A percentile compares a stretch with the other conserved stretches of the same genome.
Evolutionary conservation across 306 rosid genomes (phyloP).

Genomic region (Lagenaria siceraria): DNA sequence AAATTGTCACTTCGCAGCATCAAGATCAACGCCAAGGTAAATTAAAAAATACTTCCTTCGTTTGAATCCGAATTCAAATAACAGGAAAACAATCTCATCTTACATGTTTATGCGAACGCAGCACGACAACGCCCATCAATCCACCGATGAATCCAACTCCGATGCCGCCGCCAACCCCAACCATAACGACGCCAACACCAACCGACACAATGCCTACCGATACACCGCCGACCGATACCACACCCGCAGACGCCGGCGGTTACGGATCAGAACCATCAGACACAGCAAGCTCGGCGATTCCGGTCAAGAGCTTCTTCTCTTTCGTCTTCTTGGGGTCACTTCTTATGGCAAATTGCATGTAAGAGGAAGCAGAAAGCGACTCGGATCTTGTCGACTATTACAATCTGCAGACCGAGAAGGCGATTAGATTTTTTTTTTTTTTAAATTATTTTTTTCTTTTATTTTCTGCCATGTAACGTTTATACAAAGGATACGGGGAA

Average conservation of each 20-base stretch:
- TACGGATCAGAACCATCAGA: constrained; percentile 56
- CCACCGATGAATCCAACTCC: constrained; percentile 14
- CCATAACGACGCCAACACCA: not conserved
- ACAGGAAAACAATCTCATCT: not conserved
- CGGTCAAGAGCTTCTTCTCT: constrained; percentile 20
- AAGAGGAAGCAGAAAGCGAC: not conserved
- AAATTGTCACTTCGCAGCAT: constrained; percentile 49
- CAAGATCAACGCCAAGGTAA: constrained; percentile 49
- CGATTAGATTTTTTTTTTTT: not conserved
- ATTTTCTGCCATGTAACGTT: not conserved
- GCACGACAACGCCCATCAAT: constrained; percentile 5
- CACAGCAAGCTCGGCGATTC: constrained; percentile 42
- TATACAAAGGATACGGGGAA: not conserved
- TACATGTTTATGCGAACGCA: not conserved
- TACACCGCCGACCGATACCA: constrained; percentile 21
- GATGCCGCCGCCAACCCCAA: not conserved
- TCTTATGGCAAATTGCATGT: not conserved
- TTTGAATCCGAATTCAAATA: not conserved
- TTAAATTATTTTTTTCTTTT: no score
- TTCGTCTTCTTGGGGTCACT: not conserved
- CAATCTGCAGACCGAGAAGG: not conserved
- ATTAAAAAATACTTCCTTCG: constrained; percentile 17
- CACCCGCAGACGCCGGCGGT: constrained; percentile 43
- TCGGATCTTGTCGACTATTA: not conserved
- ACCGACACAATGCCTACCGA: constrained; percentile 9